Base-by-base conservation (phyloP, 306 rosid genomes). In the Rosa multiflora region DNA sequence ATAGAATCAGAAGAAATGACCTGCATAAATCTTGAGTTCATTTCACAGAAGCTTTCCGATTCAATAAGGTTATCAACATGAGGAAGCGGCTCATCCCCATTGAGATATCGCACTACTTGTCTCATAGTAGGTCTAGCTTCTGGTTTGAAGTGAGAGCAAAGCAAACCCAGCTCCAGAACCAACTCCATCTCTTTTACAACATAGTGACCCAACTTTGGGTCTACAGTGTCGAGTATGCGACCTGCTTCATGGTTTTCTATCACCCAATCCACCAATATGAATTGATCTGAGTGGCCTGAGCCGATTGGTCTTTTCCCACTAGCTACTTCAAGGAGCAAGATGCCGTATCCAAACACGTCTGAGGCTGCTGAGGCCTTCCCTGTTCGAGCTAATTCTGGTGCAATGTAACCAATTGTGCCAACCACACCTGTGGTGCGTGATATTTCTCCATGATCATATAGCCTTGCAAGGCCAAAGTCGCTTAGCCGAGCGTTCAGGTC, bases 401-500 rank as follows among this genome's bases (percentile, higher is more conserved):
- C 93, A 0, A 92, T 84, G 20, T 92, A 92, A 12, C 97, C 97
- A 12, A 92, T 70, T 20, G 97, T 92, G 29, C 97, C 97, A 26
- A 92, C 97, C 47, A 92, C 90, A 7, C 56, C 85, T 0, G 97
- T 92, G 43, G 97, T 90, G 81, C 83, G 91, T 63, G 94, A 92
- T 8, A 64, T 49, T 26, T 85, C 81, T 17, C 78, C 91, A 56
- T 90, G 97, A 80, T 85, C 81, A 74, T 87, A 88, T 0, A 88
- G 82, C 80, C 94, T 84, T 12, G 97, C 97, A 3, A 92, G 89
- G 1, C 97, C 97, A 39, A 92, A 92, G 68, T 92, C 94, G 11
- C 97, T 87, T 21, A 90, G 78, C 74, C 88, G 79, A 0, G 93
- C 83, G 58, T 69, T 86, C 82, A 90, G 58, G 5, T 90, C 82